A percentile compares a stretch with the other conserved stretches of the same genome.
Conservation (phyloP, 768 basidiomycete genomes). For the Tylopilus vinaceipallidus region DNA sequence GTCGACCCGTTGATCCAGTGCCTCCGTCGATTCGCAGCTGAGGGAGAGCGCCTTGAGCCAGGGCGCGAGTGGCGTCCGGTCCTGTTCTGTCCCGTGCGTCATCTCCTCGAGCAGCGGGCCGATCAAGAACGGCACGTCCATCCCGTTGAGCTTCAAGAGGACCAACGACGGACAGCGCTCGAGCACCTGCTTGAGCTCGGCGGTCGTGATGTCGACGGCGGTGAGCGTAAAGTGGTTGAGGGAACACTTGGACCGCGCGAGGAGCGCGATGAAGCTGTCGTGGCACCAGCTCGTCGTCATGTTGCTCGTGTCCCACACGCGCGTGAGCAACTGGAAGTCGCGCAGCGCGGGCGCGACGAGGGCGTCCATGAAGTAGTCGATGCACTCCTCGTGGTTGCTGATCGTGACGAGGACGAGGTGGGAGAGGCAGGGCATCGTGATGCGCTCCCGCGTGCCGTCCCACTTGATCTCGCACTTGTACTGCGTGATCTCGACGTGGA, state of each 20-base stretch:
- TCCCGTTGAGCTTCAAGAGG: slow-evolving; percentile 28
- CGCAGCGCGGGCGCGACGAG: slow-evolving; percentile 23
- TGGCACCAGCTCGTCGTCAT: slow-evolving; percentile 31
- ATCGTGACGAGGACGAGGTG: slow-evolving; percentile 33
- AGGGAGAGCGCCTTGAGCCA: slow-evolving; percentile 32
- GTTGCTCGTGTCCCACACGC: slow-evolving; percentile 31
- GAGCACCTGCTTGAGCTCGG: slow-evolving; percentile 23
- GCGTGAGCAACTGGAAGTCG: slow-evolving; percentile 32
- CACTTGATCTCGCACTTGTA: slow-evolving; percentile 30
- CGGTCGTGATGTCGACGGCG: slow-evolving; percentile 22
- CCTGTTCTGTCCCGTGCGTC: slow-evolving; percentile 17
- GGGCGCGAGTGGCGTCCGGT: slow-evolving; percentile 22
- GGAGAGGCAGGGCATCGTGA: slow-evolving; percentile 29
- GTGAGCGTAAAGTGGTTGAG: slow-evolving; percentile 32
- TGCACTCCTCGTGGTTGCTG: slow-evolving; percentile 28
- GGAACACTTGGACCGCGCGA: slow-evolving; percentile 27
- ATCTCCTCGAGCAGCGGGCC: slow-evolving; percentile 27
- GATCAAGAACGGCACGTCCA: slow-evolving; percentile 19
- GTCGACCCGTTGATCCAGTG: slow-evolving; percentile 20
- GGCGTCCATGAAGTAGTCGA: slow-evolving; percentile 26
- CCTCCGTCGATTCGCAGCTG: slow-evolving; percentile 29
- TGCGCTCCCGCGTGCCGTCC: slow-evolving; percentile 20
- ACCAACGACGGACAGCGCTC: slow-evolving; percentile 32
- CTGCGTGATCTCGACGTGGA: slow-evolving; percentile 33
- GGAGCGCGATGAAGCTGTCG: slow-evolving; percentile 26